phyloP scores from a whole-genome alignment of 805 yeast genomes.

The Candida namnaoensis region DNA sequence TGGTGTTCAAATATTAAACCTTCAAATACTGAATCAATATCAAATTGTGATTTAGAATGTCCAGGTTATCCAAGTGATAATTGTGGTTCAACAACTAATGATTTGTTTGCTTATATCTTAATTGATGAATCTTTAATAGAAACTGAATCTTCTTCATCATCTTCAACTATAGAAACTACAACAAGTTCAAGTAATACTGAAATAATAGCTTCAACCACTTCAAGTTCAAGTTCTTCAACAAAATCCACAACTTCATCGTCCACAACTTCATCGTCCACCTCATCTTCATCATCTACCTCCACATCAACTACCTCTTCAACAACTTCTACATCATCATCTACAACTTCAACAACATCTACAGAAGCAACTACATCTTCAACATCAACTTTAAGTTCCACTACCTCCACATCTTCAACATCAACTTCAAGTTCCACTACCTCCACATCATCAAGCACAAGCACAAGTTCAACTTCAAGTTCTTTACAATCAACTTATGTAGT shows the following conservation, averaged over 20 bases:
- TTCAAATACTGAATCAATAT: slow-evolving; percentile 14
- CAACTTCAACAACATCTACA: slow-evolving; percentile 3
- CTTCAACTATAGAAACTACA: no score
- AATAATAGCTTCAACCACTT: slow-evolving; percentile 8
- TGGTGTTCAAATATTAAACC: slow-evolving; percentile 37
- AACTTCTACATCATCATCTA: slow-evolving; percentile 2
- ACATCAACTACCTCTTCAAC: slow-evolving; percentile 5
- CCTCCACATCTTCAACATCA: slow-evolving; percentile 8
- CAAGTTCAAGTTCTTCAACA: slow-evolving; percentile 18
- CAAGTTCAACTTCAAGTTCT: no score
- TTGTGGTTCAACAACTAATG: slow-evolving; percentile 32
- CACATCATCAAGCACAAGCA: no score
- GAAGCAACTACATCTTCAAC: slow-evolving; percentile 2
- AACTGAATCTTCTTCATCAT: no score
- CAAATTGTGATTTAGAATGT: slow-evolving; percentile 25
- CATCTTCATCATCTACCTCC: slow-evolving; percentile 2
- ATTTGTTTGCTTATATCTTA: slow-evolving; percentile 32
- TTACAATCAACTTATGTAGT: no score
- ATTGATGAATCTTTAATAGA: slow-evolving; percentile 3
- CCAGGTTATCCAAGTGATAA: slow-evolving; percentile 31
- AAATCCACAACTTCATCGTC: slow-evolving; percentile 11
- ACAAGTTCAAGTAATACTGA: slow-evolving; percentile 14
- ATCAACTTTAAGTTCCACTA: slow-evolving; percentile 2
- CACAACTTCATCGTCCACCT: slow-evolving; percentile 1
- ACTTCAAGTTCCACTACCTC: neutral